Conservation (phyloP, 2,329 filamentous ascomycete species). For the Rhexocercosporidium sp. region DNA sequence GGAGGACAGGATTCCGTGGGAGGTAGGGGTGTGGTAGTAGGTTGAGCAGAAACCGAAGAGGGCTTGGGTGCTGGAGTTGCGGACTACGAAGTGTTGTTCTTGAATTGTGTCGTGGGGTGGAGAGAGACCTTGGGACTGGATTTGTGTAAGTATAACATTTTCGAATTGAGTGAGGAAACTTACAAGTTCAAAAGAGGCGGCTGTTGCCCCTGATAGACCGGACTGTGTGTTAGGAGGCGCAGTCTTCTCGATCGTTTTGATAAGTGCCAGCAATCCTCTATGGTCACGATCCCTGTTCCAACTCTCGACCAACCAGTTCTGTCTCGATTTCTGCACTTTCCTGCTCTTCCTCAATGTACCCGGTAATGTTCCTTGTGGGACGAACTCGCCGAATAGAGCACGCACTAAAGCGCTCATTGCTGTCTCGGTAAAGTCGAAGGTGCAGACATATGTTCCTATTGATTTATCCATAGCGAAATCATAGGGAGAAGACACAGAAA, state of each 20-base stretch:
- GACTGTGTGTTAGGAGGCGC: conserved; percentile 70
- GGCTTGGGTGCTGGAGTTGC: conserved; percentile 90
- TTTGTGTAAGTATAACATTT: background rate
- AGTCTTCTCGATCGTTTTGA: conserved; percentile 71
- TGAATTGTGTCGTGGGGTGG: conserved; percentile 66
- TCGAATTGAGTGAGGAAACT: background rate
- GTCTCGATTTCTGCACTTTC: conserved; percentile 85
- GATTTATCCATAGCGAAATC: conserved; percentile 93
- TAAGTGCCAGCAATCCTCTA: conserved; percentile 74
- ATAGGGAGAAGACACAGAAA: conserved; percentile 93
- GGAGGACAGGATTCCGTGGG: conserved; percentile 73
- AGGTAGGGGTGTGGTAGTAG: conserved; percentile 69
- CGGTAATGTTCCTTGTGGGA: conserved; percentile 63
- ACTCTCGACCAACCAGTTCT: conserved; percentile 92
- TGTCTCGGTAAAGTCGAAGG: conserved; percentile 94
- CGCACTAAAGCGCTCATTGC: conserved; percentile 85
- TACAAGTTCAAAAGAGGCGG: conserved; percentile 76
- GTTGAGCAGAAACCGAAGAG: conserved; percentile 93
- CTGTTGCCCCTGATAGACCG: conserved; percentile 66
- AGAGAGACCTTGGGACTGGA: conserved; percentile 11
- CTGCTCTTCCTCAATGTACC: conserved; percentile 86
- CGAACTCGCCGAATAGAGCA: conserved; percentile 78
- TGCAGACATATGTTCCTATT: conserved; percentile 92
- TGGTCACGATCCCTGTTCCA: conserved; percentile 83
- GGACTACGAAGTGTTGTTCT: conserved; percentile 88